Evolutionary conservation across 805 yeast species (phyloP), one percentile per base, ranked within the genome.

Genomic region (Sungouiozyma intestinalis): DNA sequence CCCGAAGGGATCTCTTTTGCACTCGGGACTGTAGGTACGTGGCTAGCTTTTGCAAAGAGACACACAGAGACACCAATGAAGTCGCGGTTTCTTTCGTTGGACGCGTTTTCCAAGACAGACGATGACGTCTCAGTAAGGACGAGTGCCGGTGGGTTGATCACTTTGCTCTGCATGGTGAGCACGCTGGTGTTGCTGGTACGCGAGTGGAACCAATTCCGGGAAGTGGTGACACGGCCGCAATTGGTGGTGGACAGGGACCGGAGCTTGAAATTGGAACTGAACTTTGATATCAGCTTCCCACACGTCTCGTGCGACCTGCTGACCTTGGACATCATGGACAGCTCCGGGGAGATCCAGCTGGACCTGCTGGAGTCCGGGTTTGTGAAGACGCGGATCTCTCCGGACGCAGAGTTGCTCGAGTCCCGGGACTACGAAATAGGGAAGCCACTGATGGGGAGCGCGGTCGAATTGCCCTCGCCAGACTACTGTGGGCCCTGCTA

Each of bases 101-200:
- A 88, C 63, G 94, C 90, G n/a, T 88, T 90, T 58, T 75, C 94
- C 21, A 90, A 88, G 64, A 85, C 97, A 4, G 88, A 85, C 31
- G 97, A 90, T 56, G 98, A 92, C 60, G 94, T 94, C 7, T 74
- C 85, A 40, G 76, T 92, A 46, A 78, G 83, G 48, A 92, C 98
- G 3, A 73, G 90, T 4, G 72, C 90, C 7, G 98, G 98, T 41
- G 98, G 96, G 2, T 53, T 86, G 20, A 84, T 92, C 54, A 86
- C 97, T 2, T 54, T 92, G 35, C 65, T 76, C 2, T 82, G 96
- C 54, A 54, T 77, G 2, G 40, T 77, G 4, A 68, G 83, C 2
- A 79, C 85, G 15, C 43, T 81, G 17, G 51, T 81, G 40, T 68
- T 92, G 46, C 65, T 87, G 39, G 45, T 79, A 24, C 77, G 77